Percentiles rank a stretch among this genome's conserved stretches.
Conservation (phyloP, 2,329 filamentous ascomycete species). For the Monilinia fructicola region DNA sequence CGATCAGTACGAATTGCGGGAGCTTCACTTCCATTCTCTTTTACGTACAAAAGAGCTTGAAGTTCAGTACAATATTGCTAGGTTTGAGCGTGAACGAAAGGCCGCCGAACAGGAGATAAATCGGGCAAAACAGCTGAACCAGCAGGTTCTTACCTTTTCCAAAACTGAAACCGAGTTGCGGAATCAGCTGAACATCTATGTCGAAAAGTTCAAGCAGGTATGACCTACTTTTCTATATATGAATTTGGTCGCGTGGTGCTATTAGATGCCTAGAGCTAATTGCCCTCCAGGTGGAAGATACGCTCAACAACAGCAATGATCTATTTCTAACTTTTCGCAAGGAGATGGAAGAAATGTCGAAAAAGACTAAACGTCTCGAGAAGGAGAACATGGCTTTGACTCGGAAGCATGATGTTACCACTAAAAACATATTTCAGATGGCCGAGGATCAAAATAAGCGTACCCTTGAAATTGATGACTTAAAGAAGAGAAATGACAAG, state of each 20-base stretch:
- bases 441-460: slow-evolving; percentile 83
- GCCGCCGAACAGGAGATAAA: slow-evolving; percentile 77
- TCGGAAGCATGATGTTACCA: slow-evolving; percentile 89
- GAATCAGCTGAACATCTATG: slow-evolving; percentile 95
- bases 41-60: slow-evolving; percentile 95
- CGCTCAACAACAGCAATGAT: slow-evolving; percentile 96
- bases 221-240: slow-evolving; percentile 37
- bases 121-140: slow-evolving; percentile 80
- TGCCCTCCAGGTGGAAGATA: slow-evolving; percentile 85
- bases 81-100: slow-evolving; percentile 87
- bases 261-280: slow-evolving; percentile 42
- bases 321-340: slow-evolving; percentile 95
- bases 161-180: slow-evolving; percentile 93
- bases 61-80: slow-evolving; percentile 85
- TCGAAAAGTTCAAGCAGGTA: slow-evolving; percentile 99
- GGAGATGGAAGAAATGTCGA: slow-evolving; percentile 99
- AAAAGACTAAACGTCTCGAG: slow-evolving; percentile 95
- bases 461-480: slow-evolving; percentile 73
- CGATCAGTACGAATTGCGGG: slow-evolving; percentile 94
- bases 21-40: slow-evolving; percentile 88
- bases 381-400: slow-evolving; percentile 93
- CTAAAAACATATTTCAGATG: slow-evolving; percentile 95
- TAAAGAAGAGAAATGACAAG: slow-evolving; percentile 77
- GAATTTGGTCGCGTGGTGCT: slow-evolving; percentile 4
- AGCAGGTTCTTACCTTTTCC: slow-evolving; percentile 91